Conservation (phyloP, 495 filamentous ascomycete genomes). For the Xylaria grammica region DNA sequence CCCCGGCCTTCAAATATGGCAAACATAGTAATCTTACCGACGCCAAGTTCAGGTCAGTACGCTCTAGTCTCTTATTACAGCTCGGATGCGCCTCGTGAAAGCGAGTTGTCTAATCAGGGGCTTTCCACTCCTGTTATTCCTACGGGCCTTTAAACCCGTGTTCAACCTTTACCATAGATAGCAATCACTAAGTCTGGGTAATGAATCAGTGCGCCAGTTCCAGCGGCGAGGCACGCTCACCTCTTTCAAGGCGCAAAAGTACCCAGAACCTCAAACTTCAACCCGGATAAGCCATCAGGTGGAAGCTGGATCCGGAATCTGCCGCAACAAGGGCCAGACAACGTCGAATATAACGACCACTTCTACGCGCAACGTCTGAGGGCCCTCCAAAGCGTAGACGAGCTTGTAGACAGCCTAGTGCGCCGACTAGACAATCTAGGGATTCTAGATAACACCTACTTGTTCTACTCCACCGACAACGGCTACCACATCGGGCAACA, state of each 20-base stretch:
- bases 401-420: constrained; percentile 66
- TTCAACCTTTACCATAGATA: too few relatives aligned
- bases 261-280: constrained; percentile 60
- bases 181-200: too few relatives aligned
- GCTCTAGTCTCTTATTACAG: too few relatives aligned
- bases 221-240: constrained; percentile 51
- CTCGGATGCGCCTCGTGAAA: too few relatives aligned
- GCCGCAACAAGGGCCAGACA: constrained; percentile 55
- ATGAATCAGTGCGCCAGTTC: too few relatives aligned
- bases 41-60: constrained; percentile 49
- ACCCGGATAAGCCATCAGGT: constrained; percentile 59
- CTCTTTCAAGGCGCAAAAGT: constrained; percentile 54
- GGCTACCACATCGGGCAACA: constrained; percentile 80
- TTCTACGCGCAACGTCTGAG: constrained; percentile 70
- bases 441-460: constrained; percentile 69
- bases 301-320: constrained; percentile 67
- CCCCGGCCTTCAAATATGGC: constrained; percentile 42
- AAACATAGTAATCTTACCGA: constrained; percentile 30
- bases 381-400: constrained; percentile 70
- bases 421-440: constrained; percentile 54
- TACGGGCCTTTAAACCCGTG: too few relatives aligned
- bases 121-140: too few relatives aligned
- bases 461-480: constrained; percentile 77
- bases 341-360: constrained; percentile 69
- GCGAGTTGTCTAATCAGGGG: too few relatives aligned